Evolutionary conservation across 2,329 filamentous ascomycete genomes (phyloP).

Genomic region (Pleomassaria siparia): DNA sequence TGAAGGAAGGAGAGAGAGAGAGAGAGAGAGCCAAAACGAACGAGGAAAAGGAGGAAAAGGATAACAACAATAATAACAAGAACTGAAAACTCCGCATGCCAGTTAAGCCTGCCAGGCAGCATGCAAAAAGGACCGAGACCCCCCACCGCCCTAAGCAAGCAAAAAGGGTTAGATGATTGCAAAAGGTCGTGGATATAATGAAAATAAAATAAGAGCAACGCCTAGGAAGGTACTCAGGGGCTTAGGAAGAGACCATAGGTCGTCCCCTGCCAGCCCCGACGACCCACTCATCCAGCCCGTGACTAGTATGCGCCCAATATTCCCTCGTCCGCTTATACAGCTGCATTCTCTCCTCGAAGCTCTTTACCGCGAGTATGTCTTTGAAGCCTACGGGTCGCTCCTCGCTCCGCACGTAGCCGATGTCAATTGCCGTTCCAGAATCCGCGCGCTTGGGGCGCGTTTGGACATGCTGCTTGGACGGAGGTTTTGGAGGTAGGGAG

Average conservation of each 20-base stretch:
- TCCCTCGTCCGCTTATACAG: slow-evolving; percentile 36
- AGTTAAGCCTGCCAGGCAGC: too few relatives aligned
- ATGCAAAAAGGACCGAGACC: too few relatives aligned
- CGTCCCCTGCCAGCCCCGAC: slow-evolving; percentile 9
- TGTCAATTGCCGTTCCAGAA: slow-evolving; percentile 36
- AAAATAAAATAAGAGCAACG: too few relatives aligned
- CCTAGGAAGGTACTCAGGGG: too few relatives aligned
- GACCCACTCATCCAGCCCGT: slow-evolving; percentile 35
- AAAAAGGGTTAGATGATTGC: too few relatives aligned
- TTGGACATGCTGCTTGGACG: background rate
- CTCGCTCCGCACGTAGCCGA: slow-evolving; percentile 18
- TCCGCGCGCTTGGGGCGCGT: slow-evolving; percentile 28
- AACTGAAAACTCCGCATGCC: too few relatives aligned
- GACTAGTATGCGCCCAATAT: slow-evolving; percentile 40
- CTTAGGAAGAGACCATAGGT: background rate
- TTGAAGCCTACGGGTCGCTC: slow-evolving; percentile 33
- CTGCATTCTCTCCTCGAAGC: slow-evolving; percentile 30
- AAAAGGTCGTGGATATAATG: too few relatives aligned
- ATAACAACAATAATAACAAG: too few relatives aligned
- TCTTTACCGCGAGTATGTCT: slow-evolving; percentile 30
- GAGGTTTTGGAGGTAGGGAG: background rate
- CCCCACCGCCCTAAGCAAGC: too few relatives aligned
- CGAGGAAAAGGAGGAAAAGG: too few relatives aligned
- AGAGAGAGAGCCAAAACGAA: too few relatives aligned
- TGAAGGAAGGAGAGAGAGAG: too few relatives aligned